phyloP scores from a whole-genome alignment of 1,284 basidiomycete genomes.

The Earliella scabrosa region DNA sequence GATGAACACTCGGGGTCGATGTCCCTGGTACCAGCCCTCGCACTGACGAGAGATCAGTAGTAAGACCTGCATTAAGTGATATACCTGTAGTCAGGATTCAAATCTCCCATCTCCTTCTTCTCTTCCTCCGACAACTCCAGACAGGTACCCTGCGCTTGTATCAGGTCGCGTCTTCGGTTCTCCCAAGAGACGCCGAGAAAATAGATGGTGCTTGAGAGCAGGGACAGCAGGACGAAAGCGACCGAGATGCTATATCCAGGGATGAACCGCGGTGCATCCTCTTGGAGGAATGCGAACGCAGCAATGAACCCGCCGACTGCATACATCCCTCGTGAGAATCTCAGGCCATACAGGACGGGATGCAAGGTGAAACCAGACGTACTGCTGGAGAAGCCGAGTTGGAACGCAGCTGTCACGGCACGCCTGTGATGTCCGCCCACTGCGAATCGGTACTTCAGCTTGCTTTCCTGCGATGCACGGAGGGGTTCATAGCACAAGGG shows the following conservation, averaged over 20 bases:
- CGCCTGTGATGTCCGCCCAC: constrained; percentile 35
- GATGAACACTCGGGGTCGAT: no score
- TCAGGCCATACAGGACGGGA: neutral
- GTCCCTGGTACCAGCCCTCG: no score
- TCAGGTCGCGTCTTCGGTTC: constrained; percentile 31
- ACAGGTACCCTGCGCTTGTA: constrained; percentile 17
- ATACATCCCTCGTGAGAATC: neutral
- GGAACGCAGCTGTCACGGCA: constrained; percentile 34
- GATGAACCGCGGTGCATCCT: constrained; percentile 35
- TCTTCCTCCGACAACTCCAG: constrained; percentile 30
- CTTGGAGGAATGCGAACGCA: constrained; percentile 35
- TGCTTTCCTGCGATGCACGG: no score
- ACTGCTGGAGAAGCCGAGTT: constrained; percentile 37
- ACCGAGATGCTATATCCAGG: constrained; percentile 36
- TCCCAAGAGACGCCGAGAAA: constrained; percentile 29
- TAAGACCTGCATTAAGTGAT: constrained; percentile 8
- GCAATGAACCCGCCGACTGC: constrained; percentile 37
- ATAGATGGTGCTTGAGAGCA: constrained; percentile 30
- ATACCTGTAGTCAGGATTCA: constrained; percentile 26
- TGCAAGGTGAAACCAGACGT: constrained; percentile 8
- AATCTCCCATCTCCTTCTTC: constrained; percentile 32
- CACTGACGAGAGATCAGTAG: no score
- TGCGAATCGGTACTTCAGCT: constrained; percentile 4
- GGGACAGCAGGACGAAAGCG: constrained; percentile 33
- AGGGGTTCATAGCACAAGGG: no score